Base-by-base conservation (phyloP, 306 rosid genomes). In the Dalbergia oliveri region DNA sequence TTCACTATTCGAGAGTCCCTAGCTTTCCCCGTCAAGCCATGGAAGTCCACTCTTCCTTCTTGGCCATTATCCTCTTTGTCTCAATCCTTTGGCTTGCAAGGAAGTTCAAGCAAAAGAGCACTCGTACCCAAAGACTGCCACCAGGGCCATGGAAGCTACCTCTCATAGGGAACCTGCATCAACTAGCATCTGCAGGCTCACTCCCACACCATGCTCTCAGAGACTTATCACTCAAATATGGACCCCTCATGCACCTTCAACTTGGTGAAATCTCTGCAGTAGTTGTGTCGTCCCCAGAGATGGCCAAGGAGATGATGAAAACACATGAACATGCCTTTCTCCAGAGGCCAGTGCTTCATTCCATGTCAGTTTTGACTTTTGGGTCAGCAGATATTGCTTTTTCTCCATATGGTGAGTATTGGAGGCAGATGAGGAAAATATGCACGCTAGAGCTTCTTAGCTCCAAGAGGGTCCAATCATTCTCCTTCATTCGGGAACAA, bases 131-230 rank as follows among this genome's bases (percentile, higher is more conserved):
- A 1, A 50, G 12, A 50, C 56, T 50, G 1, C 56, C 56, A 13
- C 56, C 56, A 50, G 60, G 60, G 21, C 60, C 23, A 54, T 54
- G 60, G 60, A 54, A 54, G 60, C 60, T 54, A 6, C 60, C 60
- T 54, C 60, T 54, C 23, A 54, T 54, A 15, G 60, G 60, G 9
- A 54, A 54, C 60, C 23, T 54, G 0, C 60, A n/a, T 54, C 60
- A 54, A 16, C 60, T 54, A 15, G 60, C 23, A 54, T n/a, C 23
- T 5, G 21, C 60, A 16, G 60, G 60, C 0, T 54, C 60, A 15
- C 60, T 54, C n/a, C 60, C 60, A 54, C 60, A 54, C 60, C 60
- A 16, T n/a, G 60, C 23, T 54, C 9, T 54, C 9, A 1, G 3
- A 54, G 21, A 54, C 0, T 21, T 54, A 6, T n/a, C 26, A n/a